A percentile compares a stretch with the other conserved stretches of the same genome.
Conservation (phyloP, 257 asterid genomes). For the Nicotiana tomentosiformis region DNA sequence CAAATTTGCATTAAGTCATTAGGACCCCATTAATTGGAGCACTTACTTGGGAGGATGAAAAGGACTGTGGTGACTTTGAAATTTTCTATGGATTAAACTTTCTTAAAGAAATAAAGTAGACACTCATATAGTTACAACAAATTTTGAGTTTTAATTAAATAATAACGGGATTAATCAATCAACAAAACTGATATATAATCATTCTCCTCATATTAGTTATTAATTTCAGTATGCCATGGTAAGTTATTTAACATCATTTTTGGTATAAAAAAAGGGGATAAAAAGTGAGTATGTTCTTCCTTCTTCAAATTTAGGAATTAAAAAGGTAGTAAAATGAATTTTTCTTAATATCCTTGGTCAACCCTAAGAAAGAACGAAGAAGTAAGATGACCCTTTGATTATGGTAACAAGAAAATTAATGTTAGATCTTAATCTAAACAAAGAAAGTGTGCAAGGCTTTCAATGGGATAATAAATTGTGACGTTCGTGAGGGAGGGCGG, state of each 20-base stretch:
- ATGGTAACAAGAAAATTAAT: neutral
- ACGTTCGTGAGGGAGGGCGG: too few relatives aligned
- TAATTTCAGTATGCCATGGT: neutral
- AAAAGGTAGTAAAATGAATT: neutral
- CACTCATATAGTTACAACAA: neutral
- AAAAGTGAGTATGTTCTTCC: neutral
- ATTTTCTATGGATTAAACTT: neutral
- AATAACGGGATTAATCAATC: neutral
- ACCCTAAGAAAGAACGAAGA: neutral
- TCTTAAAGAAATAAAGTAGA: neutral
- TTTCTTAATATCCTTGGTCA: neutral
- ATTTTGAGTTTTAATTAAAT: neutral
- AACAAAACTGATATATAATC: neutral
- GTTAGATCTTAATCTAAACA: neutral
- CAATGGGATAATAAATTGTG: neutral
- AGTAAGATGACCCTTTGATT: neutral
- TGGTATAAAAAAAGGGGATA: neutral
- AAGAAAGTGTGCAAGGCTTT: neutral
- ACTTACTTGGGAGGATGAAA: conserved; percentile 11
- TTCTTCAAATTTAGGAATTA: neutral
- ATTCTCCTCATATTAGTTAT: neutral
- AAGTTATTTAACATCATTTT: neutral
- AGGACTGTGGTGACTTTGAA: neutral
- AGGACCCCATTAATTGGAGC: conserved; percentile 6
- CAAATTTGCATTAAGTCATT: conserved; percentile 12